phyloP scores from a whole-genome alignment of 176 grass and related monocot species.

The Olyra latifolia region DNA sequence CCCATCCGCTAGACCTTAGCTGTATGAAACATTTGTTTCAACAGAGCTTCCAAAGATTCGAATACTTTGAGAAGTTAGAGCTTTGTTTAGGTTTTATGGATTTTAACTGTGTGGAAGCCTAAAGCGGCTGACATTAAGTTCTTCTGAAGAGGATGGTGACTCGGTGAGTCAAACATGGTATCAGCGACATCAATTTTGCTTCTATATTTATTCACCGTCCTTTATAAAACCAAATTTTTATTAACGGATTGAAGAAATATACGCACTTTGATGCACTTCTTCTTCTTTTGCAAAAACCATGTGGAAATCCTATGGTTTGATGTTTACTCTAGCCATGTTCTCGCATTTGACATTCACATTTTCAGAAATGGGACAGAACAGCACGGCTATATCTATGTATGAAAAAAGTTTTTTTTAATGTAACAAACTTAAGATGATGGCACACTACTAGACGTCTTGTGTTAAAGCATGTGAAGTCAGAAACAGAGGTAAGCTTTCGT shows the following conservation, averaged over 20 bases:
- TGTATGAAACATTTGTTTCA: too few species aligned
- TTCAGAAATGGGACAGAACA: not conserved
- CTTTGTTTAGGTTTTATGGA: too few species aligned
- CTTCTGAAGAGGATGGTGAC: too few species aligned
- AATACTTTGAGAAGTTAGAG: too few species aligned
- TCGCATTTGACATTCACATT: not conserved
- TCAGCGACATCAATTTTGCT: not conserved
- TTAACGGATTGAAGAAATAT: too few species aligned
- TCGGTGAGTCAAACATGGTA: too few species aligned
- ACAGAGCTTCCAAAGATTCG: too few species aligned
- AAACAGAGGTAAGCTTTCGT: not conserved
- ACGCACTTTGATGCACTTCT: not conserved
- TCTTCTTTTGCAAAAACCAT: not conserved
- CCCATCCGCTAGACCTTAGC: too few species aligned
- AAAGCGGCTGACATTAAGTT: too few species aligned
- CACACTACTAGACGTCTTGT: not conserved
- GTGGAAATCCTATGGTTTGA: not conserved
- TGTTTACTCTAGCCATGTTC: not conserved
- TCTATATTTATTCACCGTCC: not conserved
- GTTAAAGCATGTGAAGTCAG: not conserved
- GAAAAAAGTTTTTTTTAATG: not conserved
- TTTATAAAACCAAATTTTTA: too few species aligned
- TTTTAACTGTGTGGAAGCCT: too few species aligned
- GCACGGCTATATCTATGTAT: too few species aligned
- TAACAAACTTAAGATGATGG: not conserved